Evolutionary conservation across 495 filamentous ascomycete species (phyloP), one percentile per base, ranked within the genome.

Genomic region (Aspergillus diversus): DNA sequence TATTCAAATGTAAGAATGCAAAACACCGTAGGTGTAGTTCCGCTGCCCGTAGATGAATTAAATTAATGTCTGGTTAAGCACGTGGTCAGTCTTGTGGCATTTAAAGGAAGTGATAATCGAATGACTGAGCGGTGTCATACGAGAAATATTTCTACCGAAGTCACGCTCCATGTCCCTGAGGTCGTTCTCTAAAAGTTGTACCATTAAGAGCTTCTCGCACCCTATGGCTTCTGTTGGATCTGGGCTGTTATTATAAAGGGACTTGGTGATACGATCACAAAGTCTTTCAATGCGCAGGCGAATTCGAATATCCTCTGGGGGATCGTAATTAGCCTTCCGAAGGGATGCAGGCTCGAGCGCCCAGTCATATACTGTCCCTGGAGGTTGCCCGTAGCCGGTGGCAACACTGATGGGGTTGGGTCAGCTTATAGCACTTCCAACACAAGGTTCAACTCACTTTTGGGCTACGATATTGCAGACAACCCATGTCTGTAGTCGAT

Each of bases 381-480:
- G 88, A 11, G 93, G 93, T 69, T 96, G 93, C 16, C 93, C 93
- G 69, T 96, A 93, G 8, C 92, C 93, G 13, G 93, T 97, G 8
- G 92, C 91, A 55, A 96, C 89, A 61, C 90, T 91, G 52, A 17
- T 37, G 8, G 57, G 2, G 32, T 37, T 15, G 5, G 16, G 48
- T 55, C 7, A 57, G 78, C 59, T 79, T 59, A 57, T 5, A 52
- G 12, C 6, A 21, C 11, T 43, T 27, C 31, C 47, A 32, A 31
- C 4, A 8, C 16, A 7, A 51, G 4, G 15, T 32, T 31, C 27
- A 17, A 69, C 79, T 71, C 66, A 87, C 86, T 83, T 86, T 74
- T 97, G 92, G 11, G 92, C 89, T 12, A 96, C 92, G 60, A 95
- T 92, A 70, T 97, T 97, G 73, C 92, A 95, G 5, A 92, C 88